These are phyloP conservation scores for Conoideocrella luteorostrata DNA, from an alignment of 2,329 filamentous ascomycete species.

Conservation along the genomic window DNA sequence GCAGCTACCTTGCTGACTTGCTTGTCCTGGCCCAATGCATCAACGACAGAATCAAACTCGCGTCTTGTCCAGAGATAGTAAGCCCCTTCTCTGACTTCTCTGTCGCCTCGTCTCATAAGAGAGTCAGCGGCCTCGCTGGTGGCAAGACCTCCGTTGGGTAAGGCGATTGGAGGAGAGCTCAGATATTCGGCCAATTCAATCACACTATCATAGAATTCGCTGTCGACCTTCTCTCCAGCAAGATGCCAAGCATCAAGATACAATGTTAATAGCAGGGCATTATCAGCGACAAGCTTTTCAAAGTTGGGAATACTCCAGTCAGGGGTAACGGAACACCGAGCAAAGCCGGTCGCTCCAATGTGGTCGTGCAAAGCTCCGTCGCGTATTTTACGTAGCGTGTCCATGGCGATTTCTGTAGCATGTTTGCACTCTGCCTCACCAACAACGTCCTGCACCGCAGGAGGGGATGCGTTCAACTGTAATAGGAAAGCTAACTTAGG, in stretches of 20 bases:
- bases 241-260: constrained; percentile 82
- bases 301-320: constrained; percentile 96
- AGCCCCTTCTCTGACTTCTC: constrained; percentile 80
- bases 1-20: constrained; percentile 68
- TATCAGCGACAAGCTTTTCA: constrained; percentile 94
- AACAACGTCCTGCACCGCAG: constrained; percentile 77
- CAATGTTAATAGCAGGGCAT: constrained; percentile 74
- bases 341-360: constrained; percentile 46
- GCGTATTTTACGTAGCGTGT: constrained; percentile 70
- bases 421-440: constrained; percentile 69
- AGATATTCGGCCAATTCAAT: constrained; percentile 85
- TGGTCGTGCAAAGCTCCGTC: constrained; percentile 51
- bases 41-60: constrained; percentile 72
- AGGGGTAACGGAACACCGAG: constrained; percentile 78
- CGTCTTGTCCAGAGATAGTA: constrained; percentile 92
- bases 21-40: constrained; percentile 26
- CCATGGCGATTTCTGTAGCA: constrained; percentile 71
- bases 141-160: constrained; percentile 67
- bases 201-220: constrained; percentile 70
- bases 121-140: constrained; percentile 91
- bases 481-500: constrained; percentile 79
- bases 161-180: constrained; percentile 61
- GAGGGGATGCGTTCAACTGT: constrained; percentile 63
- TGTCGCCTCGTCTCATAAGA: constrained; percentile 63
- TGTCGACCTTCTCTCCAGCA: constrained; percentile 41